Percentiles rank a stretch among this genome's conserved stretches.
Evolutionary conservation across 1,284 basidiomycete genomes (phyloP).

Genomic region (Papiliotrema terrestris): DNA sequence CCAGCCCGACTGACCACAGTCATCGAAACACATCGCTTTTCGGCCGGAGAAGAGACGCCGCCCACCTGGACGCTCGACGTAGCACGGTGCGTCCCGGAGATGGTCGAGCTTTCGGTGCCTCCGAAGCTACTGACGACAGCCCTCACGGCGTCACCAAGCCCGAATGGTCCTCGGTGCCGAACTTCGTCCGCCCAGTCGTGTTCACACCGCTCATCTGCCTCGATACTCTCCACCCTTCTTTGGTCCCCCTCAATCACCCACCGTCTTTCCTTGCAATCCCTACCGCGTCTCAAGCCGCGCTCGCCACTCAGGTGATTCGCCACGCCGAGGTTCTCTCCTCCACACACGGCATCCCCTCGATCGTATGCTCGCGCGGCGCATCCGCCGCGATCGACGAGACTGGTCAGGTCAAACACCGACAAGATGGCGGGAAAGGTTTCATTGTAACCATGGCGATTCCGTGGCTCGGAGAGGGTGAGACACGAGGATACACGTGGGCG

Average conservation of each 20-base stretch:
- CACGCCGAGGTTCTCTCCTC: constrained; percentile 13
- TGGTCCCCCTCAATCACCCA: background rate
- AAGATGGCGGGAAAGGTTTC: constrained; percentile 14
- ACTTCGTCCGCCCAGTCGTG: constrained; percentile 4
- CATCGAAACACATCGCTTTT: background rate
- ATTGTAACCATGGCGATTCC: constrained; percentile 3
- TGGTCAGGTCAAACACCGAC: constrained; percentile 7
- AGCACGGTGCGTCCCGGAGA: background rate
- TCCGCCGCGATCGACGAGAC: constrained; percentile 15
- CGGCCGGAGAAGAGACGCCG: background rate
- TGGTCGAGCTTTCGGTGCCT: too few relatives aligned
- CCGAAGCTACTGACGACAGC: too few relatives aligned
- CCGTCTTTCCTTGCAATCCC: constrained; percentile 11
- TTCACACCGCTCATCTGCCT: constrained; percentile 17
- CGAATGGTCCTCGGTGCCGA: constrained; percentile 9
- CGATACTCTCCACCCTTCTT: constrained; percentile 12
- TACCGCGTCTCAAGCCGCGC: constrained; percentile 1
- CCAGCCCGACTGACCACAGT: background rate
- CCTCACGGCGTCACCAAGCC: too few relatives aligned
- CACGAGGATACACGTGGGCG: background rate
- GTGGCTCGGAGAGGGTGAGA: background rate
- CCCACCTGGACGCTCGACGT: constrained; percentile 10
- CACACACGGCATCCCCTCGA: constrained; percentile 9
- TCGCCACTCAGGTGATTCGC: constrained; percentile 8
- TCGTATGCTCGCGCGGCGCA: constrained; percentile 15